A percentile compares a stretch with the other conserved stretches of the same genome.
phyloP scores from a whole-genome alignment of 441 rosid genomes.

The Gossypium davidsonii region DNA sequence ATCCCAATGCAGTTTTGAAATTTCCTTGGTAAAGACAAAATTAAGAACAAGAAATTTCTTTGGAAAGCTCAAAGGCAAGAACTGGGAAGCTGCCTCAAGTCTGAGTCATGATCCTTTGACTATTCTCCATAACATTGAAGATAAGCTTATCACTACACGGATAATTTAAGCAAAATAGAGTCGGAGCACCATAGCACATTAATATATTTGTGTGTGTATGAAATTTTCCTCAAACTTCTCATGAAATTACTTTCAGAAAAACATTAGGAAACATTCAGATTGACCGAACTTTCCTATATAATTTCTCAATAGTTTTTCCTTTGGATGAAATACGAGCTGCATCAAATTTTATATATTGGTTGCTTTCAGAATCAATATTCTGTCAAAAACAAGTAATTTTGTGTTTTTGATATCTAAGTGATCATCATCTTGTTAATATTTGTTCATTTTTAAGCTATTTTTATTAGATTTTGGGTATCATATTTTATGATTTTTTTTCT shows the following conservation, averaged over 20 bases:
- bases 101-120: not conserved
- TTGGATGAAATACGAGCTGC: not conserved
- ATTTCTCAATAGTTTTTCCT: not conserved
- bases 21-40: not conserved
- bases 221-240: not conserved
- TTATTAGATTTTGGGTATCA: not conserved
- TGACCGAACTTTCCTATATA: not conserved
- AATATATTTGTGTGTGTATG: not conserved
- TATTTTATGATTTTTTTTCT: not conserved
- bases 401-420: not conserved
- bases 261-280: not conserved
- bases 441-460: not conserved
- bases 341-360: not conserved
- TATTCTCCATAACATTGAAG: not conserved
- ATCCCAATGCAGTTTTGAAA: not conserved
- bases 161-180: too few species aligned
- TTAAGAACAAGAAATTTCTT: not conserved
- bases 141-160: not conserved
- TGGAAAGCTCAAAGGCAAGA: not conserved
- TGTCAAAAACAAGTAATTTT: not conserved
- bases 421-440: not conserved
- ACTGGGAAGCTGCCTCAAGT: not conserved
- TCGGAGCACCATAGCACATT: too few species aligned
- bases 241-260: not conserved
- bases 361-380: not conserved